Percentiles rank a stretch among this genome's conserved stretches.
Evolutionary conservation across 805 yeast species (phyloP).

Genomic region (Scheffersomyces amazonensis): DNA sequence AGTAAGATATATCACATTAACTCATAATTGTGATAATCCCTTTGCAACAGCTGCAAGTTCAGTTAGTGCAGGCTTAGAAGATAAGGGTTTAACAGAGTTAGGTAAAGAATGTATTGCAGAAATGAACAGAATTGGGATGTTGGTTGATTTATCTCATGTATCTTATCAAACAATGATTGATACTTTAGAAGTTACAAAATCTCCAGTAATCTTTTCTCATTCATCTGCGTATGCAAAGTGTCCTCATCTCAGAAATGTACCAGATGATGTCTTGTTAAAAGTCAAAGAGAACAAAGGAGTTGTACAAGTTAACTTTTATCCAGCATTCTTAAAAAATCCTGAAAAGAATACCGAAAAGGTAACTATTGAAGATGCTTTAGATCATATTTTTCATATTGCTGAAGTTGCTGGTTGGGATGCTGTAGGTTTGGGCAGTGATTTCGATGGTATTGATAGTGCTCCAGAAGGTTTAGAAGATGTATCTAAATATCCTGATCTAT

Average conservation of each 20-base stretch:
- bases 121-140: constrained; percentile 53
- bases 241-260: constrained; percentile 45
- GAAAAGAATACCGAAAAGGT: constrained; percentile 15
- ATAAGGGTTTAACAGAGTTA: constrained; percentile 39
- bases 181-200: constrained; percentile 32
- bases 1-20: constrained; percentile 51
- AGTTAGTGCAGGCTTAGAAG: constrained; percentile 43
- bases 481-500: constrained; percentile 50
- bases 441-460: constrained; percentile 49
- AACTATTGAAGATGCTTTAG: constrained; percentile 47
- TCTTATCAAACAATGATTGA: constrained; percentile 48
- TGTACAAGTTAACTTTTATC: constrained; percentile 45
- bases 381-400: constrained; percentile 42
- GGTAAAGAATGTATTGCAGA: constrained; percentile 43
- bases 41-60: constrained; percentile 56
- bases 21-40: constrained; percentile 57
- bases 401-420: constrained; percentile 49
- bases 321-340: constrained; percentile 28
- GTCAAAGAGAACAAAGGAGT: constrained; percentile 46
- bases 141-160: constrained; percentile 51
- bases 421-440: constrained; percentile 51
- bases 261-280: constrained; percentile 41
- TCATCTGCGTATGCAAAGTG: constrained; percentile 41
- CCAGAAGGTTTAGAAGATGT: constrained; percentile 55
- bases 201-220: constrained; percentile 52